Conservation (phyloP, 257 asterid species). For the Solanum verrucosum region DNA sequence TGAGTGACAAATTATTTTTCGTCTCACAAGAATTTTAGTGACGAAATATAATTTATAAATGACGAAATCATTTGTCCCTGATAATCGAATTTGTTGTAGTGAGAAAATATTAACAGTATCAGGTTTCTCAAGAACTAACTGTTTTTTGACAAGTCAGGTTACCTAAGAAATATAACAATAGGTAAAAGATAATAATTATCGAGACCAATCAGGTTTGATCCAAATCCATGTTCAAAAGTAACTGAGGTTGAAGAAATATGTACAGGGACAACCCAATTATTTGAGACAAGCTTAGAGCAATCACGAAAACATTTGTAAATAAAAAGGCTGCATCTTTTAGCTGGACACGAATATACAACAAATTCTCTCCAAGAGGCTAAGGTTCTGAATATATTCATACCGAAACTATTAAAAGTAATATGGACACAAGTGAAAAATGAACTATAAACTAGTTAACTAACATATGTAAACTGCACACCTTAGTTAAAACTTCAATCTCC, state of each 20-base stretch:
- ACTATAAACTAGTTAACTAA: constrained; percentile 6
- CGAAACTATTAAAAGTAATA: not conserved
- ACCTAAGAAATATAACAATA: not conserved
- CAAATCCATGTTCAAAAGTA: not conserved
- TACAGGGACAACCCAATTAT: not conserved
- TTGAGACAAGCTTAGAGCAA: not conserved
- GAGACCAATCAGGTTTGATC: not conserved
- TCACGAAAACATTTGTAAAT: not conserved
- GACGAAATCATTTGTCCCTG: too few species aligned
- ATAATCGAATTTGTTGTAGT: too few species aligned
- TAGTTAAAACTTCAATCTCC: constrained; percentile 15
- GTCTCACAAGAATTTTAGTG: too few species aligned
- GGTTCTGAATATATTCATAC: not conserved
- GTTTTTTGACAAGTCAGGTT: too few species aligned
- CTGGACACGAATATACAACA: constrained; percentile 9
- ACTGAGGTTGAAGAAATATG: not conserved
- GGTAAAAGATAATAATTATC: not conserved
- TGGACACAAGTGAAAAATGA: not conserved
- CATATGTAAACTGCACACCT: not conserved
- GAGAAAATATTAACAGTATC: not conserved
- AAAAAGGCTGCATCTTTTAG: not conserved
- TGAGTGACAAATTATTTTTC: too few species aligned
- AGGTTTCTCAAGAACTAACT: not conserved
- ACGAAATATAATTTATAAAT: too few species aligned
- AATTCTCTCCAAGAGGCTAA: not conserved